phyloP scores from a whole-genome alignment of 106 monocot species.

The Agapanthus africanus region DNA sequence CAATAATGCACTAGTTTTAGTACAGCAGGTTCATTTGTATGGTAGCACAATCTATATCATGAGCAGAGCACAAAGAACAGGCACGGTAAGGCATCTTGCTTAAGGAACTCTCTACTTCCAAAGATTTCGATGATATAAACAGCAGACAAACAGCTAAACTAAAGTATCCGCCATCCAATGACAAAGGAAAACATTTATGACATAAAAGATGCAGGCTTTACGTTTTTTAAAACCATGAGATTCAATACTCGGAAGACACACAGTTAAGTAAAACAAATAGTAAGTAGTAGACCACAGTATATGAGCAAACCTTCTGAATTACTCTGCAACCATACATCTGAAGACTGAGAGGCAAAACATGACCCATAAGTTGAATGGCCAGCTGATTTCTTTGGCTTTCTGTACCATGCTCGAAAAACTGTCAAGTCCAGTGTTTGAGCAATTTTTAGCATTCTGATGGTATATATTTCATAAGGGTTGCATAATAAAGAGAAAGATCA shows the following conservation, averaged over 20 bases:
- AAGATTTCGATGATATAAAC: no score
- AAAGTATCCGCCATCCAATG: background rate
- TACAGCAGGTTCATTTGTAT: background rate
- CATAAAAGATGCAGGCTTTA: background rate
- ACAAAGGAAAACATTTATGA: background rate
- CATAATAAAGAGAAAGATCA: background rate
- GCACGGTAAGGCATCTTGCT: background rate
- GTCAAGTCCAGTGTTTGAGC: slow-evolving; percentile 8
- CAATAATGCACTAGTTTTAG: background rate
- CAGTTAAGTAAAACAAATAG: background rate
- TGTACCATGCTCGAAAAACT: slow-evolving; percentile 86
- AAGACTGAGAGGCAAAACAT: slow-evolving; percentile 71
- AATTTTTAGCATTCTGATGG: background rate
- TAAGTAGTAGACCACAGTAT: background rate
- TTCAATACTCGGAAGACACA: background rate
- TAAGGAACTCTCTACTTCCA: background rate
- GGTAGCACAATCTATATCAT: background rate
- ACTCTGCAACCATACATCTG: slow-evolving; percentile 97
- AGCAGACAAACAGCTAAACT: no score
- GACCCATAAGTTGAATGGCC: slow-evolving; percentile 47
- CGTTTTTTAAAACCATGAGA: no score
- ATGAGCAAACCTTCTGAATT: slow-evolving; percentile 69
- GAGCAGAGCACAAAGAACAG: background rate
- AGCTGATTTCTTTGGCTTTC: slow-evolving; percentile 66
- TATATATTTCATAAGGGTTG: background rate